Base-by-base conservation (phyloP, 352 stramenopile genomes). In the Globisporangium nunn region DNA sequence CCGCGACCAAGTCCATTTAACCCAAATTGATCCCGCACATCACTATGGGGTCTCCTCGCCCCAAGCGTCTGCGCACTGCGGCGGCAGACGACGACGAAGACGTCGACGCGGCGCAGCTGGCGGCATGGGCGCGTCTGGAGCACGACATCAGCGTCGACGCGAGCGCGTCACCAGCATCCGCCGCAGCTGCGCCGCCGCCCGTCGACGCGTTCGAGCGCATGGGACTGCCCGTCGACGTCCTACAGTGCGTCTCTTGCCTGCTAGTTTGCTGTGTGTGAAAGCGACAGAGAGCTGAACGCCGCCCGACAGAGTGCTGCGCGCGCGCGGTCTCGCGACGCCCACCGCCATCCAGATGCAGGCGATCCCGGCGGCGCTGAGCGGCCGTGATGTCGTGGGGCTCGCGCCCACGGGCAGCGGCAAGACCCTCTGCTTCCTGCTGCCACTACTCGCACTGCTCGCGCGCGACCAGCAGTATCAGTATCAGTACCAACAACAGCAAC, bases 291-390 rank as follows among this genome's bases (percentile, higher is more conserved):
- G 23, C 23, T 23, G 23, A 23, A 23, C 23, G 23, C 23, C 23
- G 23, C 23, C 2, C 37, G 11, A 10, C 58, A 69, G 65, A 14
- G 55, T 58, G 39, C 63, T 87, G 6, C 35, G 69, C 8, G 61
- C 59, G 7, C 66, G 71, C 40, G 67, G 68, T 14, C 66, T 97
- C 62, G 83, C 80, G 40, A 85, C 89, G 47, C 97, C 97, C 1
- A 99, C 95, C 11, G 74, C 96, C 6, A 95, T 99, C 54, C 97
- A 99, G 72, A 98, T 98, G 83, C 88, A 97, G 63, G 70, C 82
- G n/a, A 78, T 97, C n/a, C 91, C 93, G 6, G 70, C 74, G 23
- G 64, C 97, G 6, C 61, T 94, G 10, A 62, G 68, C 11, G 75
- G 84, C n/a, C 72, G 88, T 28, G 96, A 99, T 71, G 77, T 99